These are phyloP conservation scores for Podospora appendiculata DNA, from an alignment of 495 filamentous ascomycete species.

Conservation along the genomic window DNA sequence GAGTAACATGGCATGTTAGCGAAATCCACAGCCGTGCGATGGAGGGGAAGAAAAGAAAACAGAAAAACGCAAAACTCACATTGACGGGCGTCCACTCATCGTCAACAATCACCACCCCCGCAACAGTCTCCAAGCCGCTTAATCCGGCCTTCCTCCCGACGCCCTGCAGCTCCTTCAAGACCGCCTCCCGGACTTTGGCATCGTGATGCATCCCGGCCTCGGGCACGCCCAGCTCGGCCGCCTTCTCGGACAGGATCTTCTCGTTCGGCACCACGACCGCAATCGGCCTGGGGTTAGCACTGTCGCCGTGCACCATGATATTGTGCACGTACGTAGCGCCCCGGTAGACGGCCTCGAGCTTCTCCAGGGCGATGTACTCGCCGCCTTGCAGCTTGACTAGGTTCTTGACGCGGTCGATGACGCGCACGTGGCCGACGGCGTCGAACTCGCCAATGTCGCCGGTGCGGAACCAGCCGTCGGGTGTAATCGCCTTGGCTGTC, in stretches of 20 bases:
- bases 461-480: conserved; percentile 89
- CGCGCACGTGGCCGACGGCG: conserved; percentile 65
- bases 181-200: conserved; percentile 39
- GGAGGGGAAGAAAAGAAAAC: neutral
- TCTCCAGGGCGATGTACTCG: conserved; percentile 61
- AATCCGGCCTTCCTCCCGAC: conserved; percentile 45
- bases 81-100: conserved; percentile 61
- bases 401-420: conserved; percentile 92
- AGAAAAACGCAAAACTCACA: conserved; percentile 38
- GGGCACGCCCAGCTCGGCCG: conserved; percentile 41
- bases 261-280: conserved; percentile 52
- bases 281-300: conserved; percentile 41
- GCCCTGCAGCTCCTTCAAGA: conserved; percentile 47
- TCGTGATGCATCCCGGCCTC: conserved; percentile 36
- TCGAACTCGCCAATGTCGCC: conserved; percentile 79
- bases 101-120: conserved; percentile 51
- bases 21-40: neutral
- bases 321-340: conserved; percentile 46
- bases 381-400: conserved; percentile 57
- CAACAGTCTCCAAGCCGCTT: conserved; percentile 48
- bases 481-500: conserved; percentile 67
- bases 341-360: conserved; percentile 58
- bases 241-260: conserved; percentile 43
- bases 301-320: conserved; percentile 53
- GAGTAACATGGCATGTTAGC: neutral